These are phyloP conservation scores for Ogataea dorogensis DNA, from an alignment of 805 yeast species.

Conservation along the genomic window DNA sequence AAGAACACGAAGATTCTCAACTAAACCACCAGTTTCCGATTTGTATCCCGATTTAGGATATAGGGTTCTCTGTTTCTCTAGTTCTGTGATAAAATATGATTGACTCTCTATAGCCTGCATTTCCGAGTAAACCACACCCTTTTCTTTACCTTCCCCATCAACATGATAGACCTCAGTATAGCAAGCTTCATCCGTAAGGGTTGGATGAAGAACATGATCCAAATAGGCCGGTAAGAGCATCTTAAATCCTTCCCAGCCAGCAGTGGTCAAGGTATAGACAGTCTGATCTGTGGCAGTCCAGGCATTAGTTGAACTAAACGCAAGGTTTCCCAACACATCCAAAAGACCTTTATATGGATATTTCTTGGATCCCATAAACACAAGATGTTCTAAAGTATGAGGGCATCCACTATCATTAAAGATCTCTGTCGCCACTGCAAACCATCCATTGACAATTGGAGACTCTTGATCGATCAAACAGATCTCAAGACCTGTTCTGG, in stretches of 20 bases:
- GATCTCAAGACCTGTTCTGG: constrained; percentile 78
- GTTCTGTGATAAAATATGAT: constrained; percentile 62
- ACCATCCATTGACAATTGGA: constrained; percentile 89
- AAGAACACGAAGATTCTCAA: constrained; percentile 69
- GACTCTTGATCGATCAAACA: constrained; percentile 75
- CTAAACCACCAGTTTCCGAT: constrained; percentile 91
- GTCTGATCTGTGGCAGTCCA: constrained; percentile 98
- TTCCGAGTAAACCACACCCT: constrained; percentile 95
- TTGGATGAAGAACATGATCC: constrained; percentile 84
- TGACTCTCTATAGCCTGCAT: constrained; percentile 92
- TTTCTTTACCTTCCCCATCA: constrained; percentile 86
- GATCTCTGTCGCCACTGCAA: constrained; percentile 94
- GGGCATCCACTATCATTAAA: constrained; percentile 88
- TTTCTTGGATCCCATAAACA: constrained; percentile 89
- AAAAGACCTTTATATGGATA: constrained; percentile 90
- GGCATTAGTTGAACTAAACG: constrained; percentile 87
- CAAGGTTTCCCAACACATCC: constrained; percentile 80
- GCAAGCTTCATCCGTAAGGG: constrained; percentile 86
- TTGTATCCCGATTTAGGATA: constrained; percentile 75
- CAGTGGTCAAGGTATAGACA: constrained; percentile 84
- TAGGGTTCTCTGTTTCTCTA: constrained; percentile 58
- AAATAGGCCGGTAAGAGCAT: constrained; percentile 81
- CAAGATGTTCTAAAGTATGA: constrained; percentile 90
- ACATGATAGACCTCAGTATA: constrained; percentile 93
- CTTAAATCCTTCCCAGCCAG: constrained; percentile 95